A percentile compares a stretch with the other conserved stretches of the same genome.
Evolutionary conservation across 169 alveolate genomes (phyloP).

Genomic region (Amoebophrya sp.): DNA sequence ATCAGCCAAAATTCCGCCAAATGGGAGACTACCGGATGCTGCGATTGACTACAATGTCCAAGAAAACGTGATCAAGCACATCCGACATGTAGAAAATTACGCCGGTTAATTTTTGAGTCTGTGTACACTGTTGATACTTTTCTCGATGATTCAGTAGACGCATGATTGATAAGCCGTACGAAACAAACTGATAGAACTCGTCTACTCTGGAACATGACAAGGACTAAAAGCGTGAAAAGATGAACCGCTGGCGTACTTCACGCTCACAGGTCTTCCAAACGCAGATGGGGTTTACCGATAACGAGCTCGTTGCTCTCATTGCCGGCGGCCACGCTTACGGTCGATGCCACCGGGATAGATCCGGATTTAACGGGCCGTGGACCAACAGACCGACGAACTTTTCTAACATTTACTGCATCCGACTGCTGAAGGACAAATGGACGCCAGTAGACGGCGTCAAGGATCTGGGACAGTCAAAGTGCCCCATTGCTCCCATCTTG

Average conservation of each 20-base stretch:
- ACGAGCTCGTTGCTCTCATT: neutral
- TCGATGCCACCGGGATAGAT: neutral
- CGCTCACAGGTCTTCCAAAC: neutral
- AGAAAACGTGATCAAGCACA: neutral
- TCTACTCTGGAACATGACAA: too few relatives aligned
- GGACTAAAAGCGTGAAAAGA: too few relatives aligned
- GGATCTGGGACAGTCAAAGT: neutral
- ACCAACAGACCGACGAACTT: neutral
- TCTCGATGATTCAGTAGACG: too few relatives aligned
- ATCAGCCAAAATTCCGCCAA: neutral
- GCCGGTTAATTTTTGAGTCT: too few relatives aligned
- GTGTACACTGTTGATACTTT: too few relatives aligned
- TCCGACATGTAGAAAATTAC: neutral
- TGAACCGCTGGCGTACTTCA: too few relatives aligned
- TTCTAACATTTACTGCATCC: neutral
- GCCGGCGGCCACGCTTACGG: neutral
- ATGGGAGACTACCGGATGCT: neutral
- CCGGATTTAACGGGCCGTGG: neutral
- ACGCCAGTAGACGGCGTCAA: neutral
- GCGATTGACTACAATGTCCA: neutral
- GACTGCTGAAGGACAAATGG: neutral
- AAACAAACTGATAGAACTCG: too few relatives aligned
- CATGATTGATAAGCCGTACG: too few relatives aligned
- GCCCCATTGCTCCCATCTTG: neutral
- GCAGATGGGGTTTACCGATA: neutral